phyloP scores from a whole-genome alignment of 202 grass and related monocot genomes.

The Carex sylvatica region DNA sequence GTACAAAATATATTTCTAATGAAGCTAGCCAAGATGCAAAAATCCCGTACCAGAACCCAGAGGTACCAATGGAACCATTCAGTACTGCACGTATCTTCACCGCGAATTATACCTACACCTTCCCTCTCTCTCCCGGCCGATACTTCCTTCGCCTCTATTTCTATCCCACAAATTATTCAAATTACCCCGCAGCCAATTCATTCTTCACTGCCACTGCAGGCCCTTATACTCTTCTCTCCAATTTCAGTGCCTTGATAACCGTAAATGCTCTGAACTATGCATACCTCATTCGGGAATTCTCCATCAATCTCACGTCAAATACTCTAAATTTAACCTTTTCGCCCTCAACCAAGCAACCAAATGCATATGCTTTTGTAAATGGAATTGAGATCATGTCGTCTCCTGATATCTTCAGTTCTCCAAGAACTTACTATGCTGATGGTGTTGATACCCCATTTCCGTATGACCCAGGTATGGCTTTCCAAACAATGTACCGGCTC shows the following conservation, averaged over 20 bases:
- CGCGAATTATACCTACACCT: constrained; percentile 53
- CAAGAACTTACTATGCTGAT: constrained; percentile 25
- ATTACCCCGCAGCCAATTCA: constrained; percentile 18
- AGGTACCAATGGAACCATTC: constrained; percentile 38
- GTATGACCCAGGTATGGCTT: constrained; percentile 31
- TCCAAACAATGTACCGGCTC: constrained; percentile 74
- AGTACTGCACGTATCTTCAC: constrained; percentile 52
- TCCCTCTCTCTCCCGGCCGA: constrained; percentile 43
- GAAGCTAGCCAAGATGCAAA: constrained; percentile 1
- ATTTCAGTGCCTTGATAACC: constrained; percentile 61
- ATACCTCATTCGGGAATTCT: constrained; percentile 66
- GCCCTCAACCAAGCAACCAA: constrained; percentile 26
- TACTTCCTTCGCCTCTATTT: constrained; percentile 75
- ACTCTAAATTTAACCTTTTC: constrained; percentile 56
- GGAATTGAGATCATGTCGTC: constrained; percentile 72
- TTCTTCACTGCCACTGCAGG: constrained; percentile 49
- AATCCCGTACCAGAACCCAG: constrained; percentile 26
- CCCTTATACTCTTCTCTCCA: constrained; percentile 43
- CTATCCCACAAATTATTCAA: constrained; percentile 52
- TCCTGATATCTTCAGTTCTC: constrained; percentile 32
- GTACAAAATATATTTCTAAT: constrained; percentile 21
- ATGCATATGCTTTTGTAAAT: constrained; percentile 69
- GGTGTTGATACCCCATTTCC: background rate
- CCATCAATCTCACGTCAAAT: constrained; percentile 33
- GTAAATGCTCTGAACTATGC: constrained; percentile 25